A percentile compares a stretch with the other conserved stretches of the same genome.
Evolutionary conservation across 2,329 filamentous ascomycete species (phyloP).

Genomic region (Hortaea werneckii): DNA sequence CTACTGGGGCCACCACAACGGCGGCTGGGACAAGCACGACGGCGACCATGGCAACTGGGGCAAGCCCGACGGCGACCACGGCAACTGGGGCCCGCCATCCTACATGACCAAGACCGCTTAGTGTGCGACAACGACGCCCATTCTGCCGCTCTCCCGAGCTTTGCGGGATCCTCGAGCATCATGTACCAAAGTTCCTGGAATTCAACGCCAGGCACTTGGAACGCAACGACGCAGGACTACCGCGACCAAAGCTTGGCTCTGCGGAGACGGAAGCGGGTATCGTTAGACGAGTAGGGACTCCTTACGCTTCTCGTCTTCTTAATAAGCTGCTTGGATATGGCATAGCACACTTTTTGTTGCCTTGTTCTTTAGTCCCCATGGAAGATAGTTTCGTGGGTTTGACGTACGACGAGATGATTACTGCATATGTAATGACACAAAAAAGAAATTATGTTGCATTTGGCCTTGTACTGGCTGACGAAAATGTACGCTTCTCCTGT

Average conservation of each 20-base stretch:
- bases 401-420: no score
- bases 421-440: no score
- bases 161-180: not conserved
- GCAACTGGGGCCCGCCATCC: not conserved
- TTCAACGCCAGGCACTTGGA: not conserved
- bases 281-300: constrained; percentile 1
- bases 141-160: not conserved
- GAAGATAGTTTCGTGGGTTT: no score
- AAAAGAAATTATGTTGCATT: no score
- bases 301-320: constrained; percentile 1
- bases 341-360: no score
- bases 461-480: no score
- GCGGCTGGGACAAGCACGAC: not conserved
- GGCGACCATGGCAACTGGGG: not conserved
- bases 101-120: constrained; percentile 1
- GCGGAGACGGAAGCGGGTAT: not conserved
- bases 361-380: no score
- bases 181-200: not conserved
- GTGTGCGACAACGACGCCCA: constrained; percentile 3
- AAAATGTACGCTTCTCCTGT: no score
- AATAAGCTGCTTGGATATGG: not conserved
- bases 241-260: not conserved
- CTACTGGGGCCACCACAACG: constrained; percentile 5
- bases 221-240: not conserved
- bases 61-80: not conserved